Evolutionary conservation across 2,329 filamentous ascomycete genomes (phyloP), one percentile per base, ranked within the genome.

Genomic region (Fusarium sp.): DNA sequence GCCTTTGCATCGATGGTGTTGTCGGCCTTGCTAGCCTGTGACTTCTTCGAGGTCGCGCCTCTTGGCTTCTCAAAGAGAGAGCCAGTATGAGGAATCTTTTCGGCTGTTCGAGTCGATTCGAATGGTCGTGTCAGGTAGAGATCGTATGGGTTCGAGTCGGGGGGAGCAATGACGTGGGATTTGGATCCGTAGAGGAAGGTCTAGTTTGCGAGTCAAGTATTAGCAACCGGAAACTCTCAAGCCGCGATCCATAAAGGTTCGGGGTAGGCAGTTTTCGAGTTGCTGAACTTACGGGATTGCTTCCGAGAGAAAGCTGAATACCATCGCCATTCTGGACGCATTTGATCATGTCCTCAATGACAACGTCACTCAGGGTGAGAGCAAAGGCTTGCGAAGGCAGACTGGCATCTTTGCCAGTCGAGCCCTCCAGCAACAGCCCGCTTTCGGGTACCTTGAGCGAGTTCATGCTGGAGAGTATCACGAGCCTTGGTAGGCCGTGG

Each of bases 291-390:
- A 91, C 89, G 38, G 88, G 88, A 71, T 79, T 83, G 73, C 80
- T 82, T 40, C 89, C 89, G 65, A 91, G 77, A 7, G 85, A 84
- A 72, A 91, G 80, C 72, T 87, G 82, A 54, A 91, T 83, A 45
- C 84, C 80, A 57, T 87, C 83, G 51, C 87, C 87, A 80, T 84
- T 83, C 72, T 85, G 85, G 39, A 87, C 83, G 73, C 85, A 87
- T 76, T 83, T 83, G 70, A 91, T 89, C 84, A 91, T 87, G 65
- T 87, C 83, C 75, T 89, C 86, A 72, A 91, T 85, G 52, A 88
- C 81, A 75, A 81, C 81, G 75, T 89, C 84, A 71, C 81, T 84
- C 65, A 91, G 78, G n/a, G 81, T 84, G 57, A 91, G 79, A 67
- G 86, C 84, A 74, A 91, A 87, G 33, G 85, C 86, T 73, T 89